Percentiles rank a stretch among this genome's conserved stretches.
Conservation (phyloP, 208 protist genomes). For the Balamuthia mandrillaris region DNA sequence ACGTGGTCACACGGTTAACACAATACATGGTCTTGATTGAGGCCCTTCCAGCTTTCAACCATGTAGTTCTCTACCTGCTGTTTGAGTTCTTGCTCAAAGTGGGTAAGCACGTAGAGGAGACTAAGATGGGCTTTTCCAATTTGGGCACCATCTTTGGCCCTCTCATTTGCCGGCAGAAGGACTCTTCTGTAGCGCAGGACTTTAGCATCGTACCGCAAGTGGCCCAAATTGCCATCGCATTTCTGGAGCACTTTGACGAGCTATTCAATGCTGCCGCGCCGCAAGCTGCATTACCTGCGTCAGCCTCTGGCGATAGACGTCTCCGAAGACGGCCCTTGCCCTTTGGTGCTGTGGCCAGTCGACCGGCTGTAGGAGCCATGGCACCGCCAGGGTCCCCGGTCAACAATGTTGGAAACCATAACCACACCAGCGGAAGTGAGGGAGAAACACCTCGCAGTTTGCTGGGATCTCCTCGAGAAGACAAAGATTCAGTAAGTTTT, state of each 20-base stretch:
- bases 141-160: not conserved
- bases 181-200: not conserved
- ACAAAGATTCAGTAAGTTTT: too few species aligned
- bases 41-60: not conserved
- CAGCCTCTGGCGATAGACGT: too few species aligned
- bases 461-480: too few species aligned
- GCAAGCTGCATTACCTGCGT: too few species aligned
- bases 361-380: too few species aligned
- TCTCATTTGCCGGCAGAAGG: not conserved
- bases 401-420: too few species aligned
- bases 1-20: not conserved
- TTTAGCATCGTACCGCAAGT: not conserved
- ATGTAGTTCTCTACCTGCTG: not conserved
- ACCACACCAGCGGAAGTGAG: too few species aligned
- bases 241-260: not conserved
- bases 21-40: not conserved
- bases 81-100: not conserved
- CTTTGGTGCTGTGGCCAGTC: too few species aligned
- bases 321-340: too few species aligned
- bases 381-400: too few species aligned
- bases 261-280: too few species aligned
- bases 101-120: not conserved
- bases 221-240: not conserved
- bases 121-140: not conserved
- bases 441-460: too few species aligned